These are phyloP conservation scores for Talaromyces sp. DNA, from an alignment of 2,329 filamentous ascomycete genomes.

Conservation along the genomic window DNA sequence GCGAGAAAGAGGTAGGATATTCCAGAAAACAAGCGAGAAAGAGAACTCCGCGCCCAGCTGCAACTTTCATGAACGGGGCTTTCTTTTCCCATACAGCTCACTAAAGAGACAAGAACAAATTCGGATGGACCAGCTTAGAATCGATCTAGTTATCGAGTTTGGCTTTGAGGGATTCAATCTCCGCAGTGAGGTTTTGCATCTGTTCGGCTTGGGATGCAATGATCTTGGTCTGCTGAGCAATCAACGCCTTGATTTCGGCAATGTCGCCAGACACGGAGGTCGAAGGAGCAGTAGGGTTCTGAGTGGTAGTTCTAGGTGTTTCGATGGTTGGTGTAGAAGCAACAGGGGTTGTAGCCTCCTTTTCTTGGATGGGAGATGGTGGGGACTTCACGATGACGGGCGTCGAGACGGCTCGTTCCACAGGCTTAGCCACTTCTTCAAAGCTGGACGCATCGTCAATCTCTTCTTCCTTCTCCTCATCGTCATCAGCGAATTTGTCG, in stretches of 20 bases:
- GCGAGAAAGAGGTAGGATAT: background rate
- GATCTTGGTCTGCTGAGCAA: constrained; percentile 73
- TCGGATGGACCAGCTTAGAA: background rate
- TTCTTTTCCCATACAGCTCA: background rate
- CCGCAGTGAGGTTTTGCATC: constrained; percentile 65
- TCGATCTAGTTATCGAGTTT: constrained; percentile 11
- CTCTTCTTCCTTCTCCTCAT: constrained; percentile 56
- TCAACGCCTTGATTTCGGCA: constrained; percentile 70
- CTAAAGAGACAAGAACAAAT: background rate
- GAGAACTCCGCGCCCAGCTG: background rate
- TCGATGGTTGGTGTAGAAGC: constrained; percentile 38
- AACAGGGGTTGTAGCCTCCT: background rate
- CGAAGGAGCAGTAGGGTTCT: constrained; percentile 35
- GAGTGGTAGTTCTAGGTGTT: constrained; percentile 30
- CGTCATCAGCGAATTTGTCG: constrained; percentile 77
- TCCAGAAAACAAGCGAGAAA: background rate
- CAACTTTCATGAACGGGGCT: background rate
- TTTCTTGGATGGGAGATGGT: background rate
- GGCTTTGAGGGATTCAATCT: constrained; percentile 73
- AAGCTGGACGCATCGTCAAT: constrained; percentile 68
- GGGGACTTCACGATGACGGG: constrained; percentile 19
- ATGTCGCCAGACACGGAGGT: constrained; percentile 64
- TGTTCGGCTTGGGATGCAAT: constrained; percentile 75
- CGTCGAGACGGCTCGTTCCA: constrained; percentile 52
- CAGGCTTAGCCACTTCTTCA: constrained; percentile 76